Conservation (phyloP, 2,329 filamentous ascomycete species). For the Helotiales sp. region DNA sequence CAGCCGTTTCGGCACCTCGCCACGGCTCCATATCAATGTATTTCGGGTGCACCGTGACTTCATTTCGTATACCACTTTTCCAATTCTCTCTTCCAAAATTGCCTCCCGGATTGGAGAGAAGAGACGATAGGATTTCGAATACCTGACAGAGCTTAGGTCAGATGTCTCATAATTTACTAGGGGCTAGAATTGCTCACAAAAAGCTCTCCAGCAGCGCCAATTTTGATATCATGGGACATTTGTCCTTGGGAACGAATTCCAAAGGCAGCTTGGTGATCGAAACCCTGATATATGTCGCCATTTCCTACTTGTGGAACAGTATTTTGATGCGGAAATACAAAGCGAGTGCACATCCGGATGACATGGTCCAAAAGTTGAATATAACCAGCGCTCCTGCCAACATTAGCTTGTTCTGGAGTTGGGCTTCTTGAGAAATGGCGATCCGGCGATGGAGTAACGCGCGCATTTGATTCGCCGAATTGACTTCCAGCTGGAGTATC, state of each 20-base stretch:
- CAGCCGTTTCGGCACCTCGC: neutral
- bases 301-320: neutral
- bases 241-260: constrained; percentile 27
- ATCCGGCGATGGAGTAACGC: neutral
- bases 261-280: constrained; percentile 18
- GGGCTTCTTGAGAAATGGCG: too few relatives aligned
- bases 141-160: neutral
- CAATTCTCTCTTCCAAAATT: neutral
- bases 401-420: neutral
- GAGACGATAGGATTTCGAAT: neutral
- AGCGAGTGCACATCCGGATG: neutral
- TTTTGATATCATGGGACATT: constrained; percentile 36
- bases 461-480: neutral
- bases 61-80: neutral
- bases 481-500: neutral
- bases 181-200: constrained; percentile 26
- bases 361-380: neutral
- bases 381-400: neutral
- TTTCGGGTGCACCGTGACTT: neutral
- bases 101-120: neutral
- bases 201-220: constrained; percentile 41
- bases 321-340: neutral
- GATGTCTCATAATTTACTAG: neutral
- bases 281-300: neutral
- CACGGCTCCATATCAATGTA: neutral